Evolutionary conservation across 306 rosid species (phyloP), one percentile per base, ranked within the genome.

Genomic region (Lagenaria siceraria): DNA sequence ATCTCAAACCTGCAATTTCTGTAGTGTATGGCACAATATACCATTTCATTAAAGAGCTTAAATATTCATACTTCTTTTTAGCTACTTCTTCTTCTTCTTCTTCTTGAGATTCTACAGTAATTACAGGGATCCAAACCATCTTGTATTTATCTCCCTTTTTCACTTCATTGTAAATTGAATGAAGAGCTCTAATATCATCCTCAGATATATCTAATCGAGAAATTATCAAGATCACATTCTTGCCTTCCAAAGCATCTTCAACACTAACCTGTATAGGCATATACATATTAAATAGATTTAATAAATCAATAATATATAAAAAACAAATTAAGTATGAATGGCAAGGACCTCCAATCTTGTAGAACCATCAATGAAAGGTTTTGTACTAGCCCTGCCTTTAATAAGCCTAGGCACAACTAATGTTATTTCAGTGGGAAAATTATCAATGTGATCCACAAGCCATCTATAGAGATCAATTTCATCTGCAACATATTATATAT

Each of bases 41-140:
- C 87, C 83, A 82, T 10, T 83, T 78, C 85, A 86, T 72, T 65
- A 8, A 58, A 6, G 66, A 5, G 11, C 78, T 69, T 36, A 66
- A 8, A 1, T 48, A 19, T 5, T 78, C 81, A 46, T 74, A 87
- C 55, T 42, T 80, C 55, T 29, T 56, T 13, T 22, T 17, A 22
- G 73, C 52, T 66, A 36, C n/a, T 56, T 78, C 74, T 66, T 46
- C n/a, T 56, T 78, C 74, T 0, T 14, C 22, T 14, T 63, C 70
- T 2, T 42, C 72, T 8, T 56, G 48, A 78, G 81, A 48, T 8
- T 48, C 54, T 10, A 38, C 84, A 15, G 48, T 60, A 19, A 29
- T 90, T 21, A 85, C 51, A 0, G 91, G 92, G 31, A 89, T 17
- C 94, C 97, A 92, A 12, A 92, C 85, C 53, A 92, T 85, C 77